Percentiles rank a stretch among this genome's conserved stretches.
Evolutionary conservation across 768 basidiomycete species (phyloP).

Genomic region (Fomitopsis serialis): DNA sequence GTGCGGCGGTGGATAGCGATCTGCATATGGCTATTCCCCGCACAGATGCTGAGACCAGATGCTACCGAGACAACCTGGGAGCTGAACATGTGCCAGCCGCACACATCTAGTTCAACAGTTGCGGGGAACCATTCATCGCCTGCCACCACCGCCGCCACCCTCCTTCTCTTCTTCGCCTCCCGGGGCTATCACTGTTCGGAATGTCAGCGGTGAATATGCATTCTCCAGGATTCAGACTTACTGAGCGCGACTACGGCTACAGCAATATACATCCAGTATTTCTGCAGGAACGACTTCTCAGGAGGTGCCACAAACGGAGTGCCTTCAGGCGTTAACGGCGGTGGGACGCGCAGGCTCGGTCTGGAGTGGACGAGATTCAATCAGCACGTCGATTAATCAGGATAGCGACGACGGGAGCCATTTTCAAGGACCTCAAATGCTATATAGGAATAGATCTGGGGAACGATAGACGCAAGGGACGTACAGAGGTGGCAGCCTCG

Average conservation of each 20-base stretch:
- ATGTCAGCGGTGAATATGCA: background rate
- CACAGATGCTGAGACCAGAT: background rate
- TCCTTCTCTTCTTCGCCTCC: constrained; percentile 11
- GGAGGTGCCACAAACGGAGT: constrained; percentile 51
- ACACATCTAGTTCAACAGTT: too few relatives aligned
- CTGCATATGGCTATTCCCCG: too few relatives aligned
- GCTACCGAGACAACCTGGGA: background rate
- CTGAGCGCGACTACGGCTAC: constrained; percentile 51
- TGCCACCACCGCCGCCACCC: constrained; percentile 7
- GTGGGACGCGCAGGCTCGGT: constrained; percentile 63
- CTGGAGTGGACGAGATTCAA: constrained; percentile 31
- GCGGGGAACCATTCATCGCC: background rate
- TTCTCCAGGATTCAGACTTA: constrained; percentile 31
- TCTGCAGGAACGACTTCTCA: constrained; percentile 80
- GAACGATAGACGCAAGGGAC: constrained; percentile 15
- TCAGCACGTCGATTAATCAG: background rate
- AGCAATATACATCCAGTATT: constrained; percentile 86
- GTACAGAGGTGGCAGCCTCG: constrained; percentile 54
- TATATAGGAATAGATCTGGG: background rate
- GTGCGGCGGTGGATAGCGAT: too few relatives aligned
- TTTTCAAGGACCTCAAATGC: background rate
- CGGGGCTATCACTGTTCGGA: constrained; percentile 7
- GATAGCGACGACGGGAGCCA: background rate
- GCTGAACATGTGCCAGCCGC: too few relatives aligned
- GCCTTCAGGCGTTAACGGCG: constrained; percentile 61